A percentile compares a stretch with the other conserved stretches of the same genome.
These are phyloP conservation scores for Chaetomium sp. DNA, from an alignment of 2,329 filamentous ascomycete genomes.

Conservation along the genomic window DNA sequence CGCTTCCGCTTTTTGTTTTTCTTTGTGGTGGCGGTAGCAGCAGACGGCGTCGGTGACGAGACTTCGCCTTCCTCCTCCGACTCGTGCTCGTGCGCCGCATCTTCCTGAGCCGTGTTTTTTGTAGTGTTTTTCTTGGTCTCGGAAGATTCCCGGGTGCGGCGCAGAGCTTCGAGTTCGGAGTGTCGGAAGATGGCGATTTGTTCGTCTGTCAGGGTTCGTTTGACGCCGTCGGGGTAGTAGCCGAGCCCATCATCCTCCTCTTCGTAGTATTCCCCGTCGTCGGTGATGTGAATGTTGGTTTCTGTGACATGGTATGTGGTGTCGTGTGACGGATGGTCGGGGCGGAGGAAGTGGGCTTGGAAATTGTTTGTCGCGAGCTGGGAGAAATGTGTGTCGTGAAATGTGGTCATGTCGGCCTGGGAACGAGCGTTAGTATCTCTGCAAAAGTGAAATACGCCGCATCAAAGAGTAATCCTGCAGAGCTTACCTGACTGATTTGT, in stretches of 20 bases:
- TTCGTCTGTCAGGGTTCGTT: conserved; percentile 84
- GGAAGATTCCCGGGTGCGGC: conserved; percentile 44
- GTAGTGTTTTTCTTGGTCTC: conserved; percentile 25
- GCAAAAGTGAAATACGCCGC: no score
- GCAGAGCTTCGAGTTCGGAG: conserved; percentile 71
- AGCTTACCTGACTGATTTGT: conserved; percentile 9
- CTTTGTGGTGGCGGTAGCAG: conserved; percentile 14
- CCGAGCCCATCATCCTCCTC: conserved; percentile 65
- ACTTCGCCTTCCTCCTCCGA: conserved; percentile 23
- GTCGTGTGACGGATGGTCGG: conserved; percentile 17
- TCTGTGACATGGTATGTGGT: conserved; percentile 22
- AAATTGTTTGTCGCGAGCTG: conserved; percentile 40
- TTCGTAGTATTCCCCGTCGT: conserved; percentile 31
- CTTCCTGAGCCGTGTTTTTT: conserved; percentile 1
- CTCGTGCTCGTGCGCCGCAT: conserved; percentile 12
- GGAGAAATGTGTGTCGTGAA: conserved; percentile 57
- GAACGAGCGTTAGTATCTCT: background rate
- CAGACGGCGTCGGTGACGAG: conserved; percentile 19
- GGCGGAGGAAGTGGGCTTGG: conserved; percentile 37
- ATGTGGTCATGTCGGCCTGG: conserved; percentile 54
- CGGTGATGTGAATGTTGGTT: background rate
- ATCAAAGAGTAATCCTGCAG: no score
- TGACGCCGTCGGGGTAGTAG: conserved; percentile 79
- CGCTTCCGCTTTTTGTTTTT: conserved; percentile 26
- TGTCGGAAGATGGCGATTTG: conserved; percentile 88